A percentile compares a stretch with the other conserved stretches of the same genome.
Evolutionary conservation across 495 filamentous ascomycete species (phyloP).

Genomic region (Xylaria grammica): DNA sequence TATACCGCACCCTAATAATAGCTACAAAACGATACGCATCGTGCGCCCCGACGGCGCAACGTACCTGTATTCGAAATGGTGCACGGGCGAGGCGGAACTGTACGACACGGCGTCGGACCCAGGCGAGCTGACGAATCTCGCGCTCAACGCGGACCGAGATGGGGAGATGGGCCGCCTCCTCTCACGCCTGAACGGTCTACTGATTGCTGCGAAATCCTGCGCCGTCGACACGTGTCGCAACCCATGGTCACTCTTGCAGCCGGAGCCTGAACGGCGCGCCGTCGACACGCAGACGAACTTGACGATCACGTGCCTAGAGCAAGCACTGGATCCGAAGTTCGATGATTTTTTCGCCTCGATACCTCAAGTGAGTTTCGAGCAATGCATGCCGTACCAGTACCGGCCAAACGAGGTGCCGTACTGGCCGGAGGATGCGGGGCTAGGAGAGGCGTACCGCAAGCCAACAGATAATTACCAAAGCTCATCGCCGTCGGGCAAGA

Average conservation of each 20-base stretch:
- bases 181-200: conserved; percentile 53
- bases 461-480: conserved; percentile 3
- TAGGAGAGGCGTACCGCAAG: conserved; percentile 21
- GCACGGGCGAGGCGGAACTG: conserved; percentile 57
- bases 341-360: conserved; percentile 21
- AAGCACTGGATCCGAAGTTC: conserved; percentile 24
- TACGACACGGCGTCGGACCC: conserved; percentile 48
- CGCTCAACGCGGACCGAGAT: conserved; percentile 6
- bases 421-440: conserved; percentile 10
- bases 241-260: conserved; percentile 57
- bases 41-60: conserved; percentile 45
- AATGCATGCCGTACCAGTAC: conserved; percentile 18
- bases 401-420: conserved; percentile 18
- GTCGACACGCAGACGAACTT: conserved; percentile 18
- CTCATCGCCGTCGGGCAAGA: background rate
- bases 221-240: conserved; percentile 50
- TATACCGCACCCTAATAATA: conserved; percentile 42
- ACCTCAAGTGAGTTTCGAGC: conserved; percentile 6
- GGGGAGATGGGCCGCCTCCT: conserved; percentile 25
- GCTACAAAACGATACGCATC: conserved; percentile 58
- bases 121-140: conserved; percentile 24
- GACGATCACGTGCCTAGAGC: conserved; percentile 16
- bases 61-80: conserved; percentile 59
- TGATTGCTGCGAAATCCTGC: conserved; percentile 61
- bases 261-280: conserved; percentile 16